Conservation (phyloP, 1,139 yeast genomes). For the Suhomyces atakaporum region DNA sequence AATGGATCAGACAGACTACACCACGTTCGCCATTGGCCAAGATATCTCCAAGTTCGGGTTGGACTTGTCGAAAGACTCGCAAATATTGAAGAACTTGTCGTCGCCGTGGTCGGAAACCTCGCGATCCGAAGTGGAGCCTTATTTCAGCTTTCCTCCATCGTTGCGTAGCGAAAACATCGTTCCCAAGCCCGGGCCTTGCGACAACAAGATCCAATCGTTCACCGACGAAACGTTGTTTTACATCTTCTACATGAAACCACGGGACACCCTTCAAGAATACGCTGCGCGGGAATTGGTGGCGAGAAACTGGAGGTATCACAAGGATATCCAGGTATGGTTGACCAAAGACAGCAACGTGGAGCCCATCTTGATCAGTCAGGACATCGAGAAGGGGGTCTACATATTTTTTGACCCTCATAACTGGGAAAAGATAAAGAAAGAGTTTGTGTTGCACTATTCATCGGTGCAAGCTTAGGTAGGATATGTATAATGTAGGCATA, state of each 20-base stretch:
- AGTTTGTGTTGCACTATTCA: slow-evolving; percentile 68
- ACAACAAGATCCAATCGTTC: slow-evolving; percentile 71
- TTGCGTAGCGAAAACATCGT: slow-evolving; percentile 49
- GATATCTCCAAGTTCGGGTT: slow-evolving; percentile 77
- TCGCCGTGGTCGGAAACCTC: slow-evolving; percentile 96
- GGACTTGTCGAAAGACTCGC: slow-evolving; percentile 51
- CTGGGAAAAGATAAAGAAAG: slow-evolving; percentile 94
- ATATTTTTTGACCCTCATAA: slow-evolving; percentile 93
- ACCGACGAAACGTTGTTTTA: slow-evolving; percentile 93
- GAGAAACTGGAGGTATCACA: slow-evolving; percentile 96
- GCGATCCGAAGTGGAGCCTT: slow-evolving; percentile 88
- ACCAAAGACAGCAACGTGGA: slow-evolving; percentile 92
- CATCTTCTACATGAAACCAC: slow-evolving; percentile 90
- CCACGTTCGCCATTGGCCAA: slow-evolving; percentile 78
- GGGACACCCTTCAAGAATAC: slow-evolving; percentile 89
- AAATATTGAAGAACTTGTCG: slow-evolving; percentile 70
- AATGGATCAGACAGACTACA: slow-evolving; percentile 66
- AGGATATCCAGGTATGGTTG: slow-evolving; percentile 93
- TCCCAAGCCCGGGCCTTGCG: slow-evolving; percentile 44
- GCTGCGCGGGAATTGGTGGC: slow-evolving; percentile 88
- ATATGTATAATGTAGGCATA: too few species aligned
- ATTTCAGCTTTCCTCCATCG: slow-evolving; percentile 59
- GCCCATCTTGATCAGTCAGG: slow-evolving; percentile 80
- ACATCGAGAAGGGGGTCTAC: slow-evolving; percentile 93
- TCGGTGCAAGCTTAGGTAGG: slow-evolving; percentile 49